Evolutionary conservation across 768 basidiomycete species (phyloP).

Genomic region (Lactifluus subvellereus): DNA sequence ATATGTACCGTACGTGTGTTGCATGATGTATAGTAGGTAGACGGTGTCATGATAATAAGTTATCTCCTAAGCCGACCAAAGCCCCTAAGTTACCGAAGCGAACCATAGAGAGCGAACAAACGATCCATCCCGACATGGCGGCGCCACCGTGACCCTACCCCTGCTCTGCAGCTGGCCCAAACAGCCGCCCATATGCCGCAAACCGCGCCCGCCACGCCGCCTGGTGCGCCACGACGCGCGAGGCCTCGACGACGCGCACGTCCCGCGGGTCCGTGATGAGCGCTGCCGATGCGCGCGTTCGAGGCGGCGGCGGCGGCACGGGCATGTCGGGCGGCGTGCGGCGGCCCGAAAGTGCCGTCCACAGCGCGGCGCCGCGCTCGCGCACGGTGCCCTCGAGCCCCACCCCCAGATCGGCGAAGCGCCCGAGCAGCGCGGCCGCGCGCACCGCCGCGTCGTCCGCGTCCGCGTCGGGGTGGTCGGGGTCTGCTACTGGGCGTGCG

Average conservation of each 20-base stretch:
- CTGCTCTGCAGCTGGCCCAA: not conserved
- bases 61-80: not conserved
- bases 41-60: not conserved
- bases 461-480: not conserved
- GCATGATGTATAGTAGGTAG: not conserved
- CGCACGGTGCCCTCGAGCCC: conserved; percentile 17
- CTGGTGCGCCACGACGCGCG: conserved; percentile 4
- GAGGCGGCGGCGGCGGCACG: not conserved
- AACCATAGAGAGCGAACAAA: not conserved
- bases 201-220: conserved; percentile 11
- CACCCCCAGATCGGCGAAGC: conserved; percentile 5
- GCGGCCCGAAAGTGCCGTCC: conserved; percentile 7
- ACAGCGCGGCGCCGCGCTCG: conserved; percentile 13
- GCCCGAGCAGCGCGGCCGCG: conserved; percentile 10
- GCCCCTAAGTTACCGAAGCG: not conserved
- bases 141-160: not conserved
- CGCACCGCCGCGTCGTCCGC: conserved; percentile 8
- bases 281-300: not conserved
- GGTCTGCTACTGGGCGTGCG: not conserved
- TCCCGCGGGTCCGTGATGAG: not conserved
- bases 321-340: conserved; percentile 1
- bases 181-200: not conserved
- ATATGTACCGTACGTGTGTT: not conserved
- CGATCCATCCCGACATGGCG: too few relatives aligned
- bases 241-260: conserved; percentile 1